These are phyloP conservation scores for Heimioporus sp. DNA, from an alignment of 768 basidiomycete species.

Conservation along the genomic window DNA sequence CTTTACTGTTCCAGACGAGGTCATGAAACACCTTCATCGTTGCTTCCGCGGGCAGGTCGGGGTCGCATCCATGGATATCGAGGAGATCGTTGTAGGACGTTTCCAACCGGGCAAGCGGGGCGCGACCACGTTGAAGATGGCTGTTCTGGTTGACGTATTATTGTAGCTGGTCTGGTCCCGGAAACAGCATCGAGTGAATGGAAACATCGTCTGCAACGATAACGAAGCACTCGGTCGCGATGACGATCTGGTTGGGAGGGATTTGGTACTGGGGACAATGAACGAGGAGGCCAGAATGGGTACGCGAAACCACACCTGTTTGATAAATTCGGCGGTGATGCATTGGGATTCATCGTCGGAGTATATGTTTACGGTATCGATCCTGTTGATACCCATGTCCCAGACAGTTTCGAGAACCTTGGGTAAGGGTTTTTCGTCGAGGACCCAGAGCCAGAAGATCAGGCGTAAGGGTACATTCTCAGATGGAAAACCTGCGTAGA, in stretches of 20 bases:
- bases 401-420: conserved; percentile 38
- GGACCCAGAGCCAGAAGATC: conserved; percentile 21
- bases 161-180: neutral
- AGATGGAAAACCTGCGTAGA: conserved; percentile 12
- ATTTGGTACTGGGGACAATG: conserved; percentile 26
- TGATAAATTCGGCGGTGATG: conserved; percentile 36
- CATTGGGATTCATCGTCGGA: conserved; percentile 37
- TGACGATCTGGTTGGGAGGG: conserved; percentile 32
- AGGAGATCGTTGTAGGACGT: conserved; percentile 40
- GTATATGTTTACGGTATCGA: conserved; percentile 41
- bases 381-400: conserved; percentile 39
- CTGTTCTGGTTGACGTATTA: conserved; percentile 31
- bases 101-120: conserved; percentile 34
- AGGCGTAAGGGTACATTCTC: neutral
- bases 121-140: conserved; percentile 39
- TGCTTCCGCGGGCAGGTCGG: conserved; percentile 36
- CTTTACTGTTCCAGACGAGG: conserved; percentile 46
- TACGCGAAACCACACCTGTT: conserved; percentile 15
- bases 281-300: neutral
- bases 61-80: conserved; percentile 46
- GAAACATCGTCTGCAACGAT: conserved; percentile 10
- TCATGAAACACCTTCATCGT: conserved; percentile 53
- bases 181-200: neutral
- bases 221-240: conserved; percentile 28
- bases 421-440: conserved; percentile 28